Evolutionary conservation across 495 filamentous ascomycete species (phyloP).

Genomic region (Staphylotrichum tortipilum): DNA sequence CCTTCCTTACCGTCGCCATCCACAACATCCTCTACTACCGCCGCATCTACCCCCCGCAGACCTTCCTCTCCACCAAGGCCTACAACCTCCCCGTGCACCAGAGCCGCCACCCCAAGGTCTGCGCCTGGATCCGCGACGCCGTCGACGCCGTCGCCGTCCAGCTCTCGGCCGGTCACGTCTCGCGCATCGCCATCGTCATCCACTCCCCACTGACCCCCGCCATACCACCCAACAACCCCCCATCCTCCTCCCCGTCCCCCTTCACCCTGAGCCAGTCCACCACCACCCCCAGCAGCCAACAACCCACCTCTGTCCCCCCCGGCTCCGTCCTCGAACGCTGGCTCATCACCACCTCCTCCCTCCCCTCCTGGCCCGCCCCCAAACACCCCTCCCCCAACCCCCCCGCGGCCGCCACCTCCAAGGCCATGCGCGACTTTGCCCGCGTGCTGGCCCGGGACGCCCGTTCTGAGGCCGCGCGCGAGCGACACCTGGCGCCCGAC

Average conservation of each 20-base stretch:
- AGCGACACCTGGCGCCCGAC: background rate
- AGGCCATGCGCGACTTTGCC: constrained; percentile 28
- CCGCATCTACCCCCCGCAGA: constrained; percentile 66
- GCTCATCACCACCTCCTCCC: constrained; percentile 71
- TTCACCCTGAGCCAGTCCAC: background rate
- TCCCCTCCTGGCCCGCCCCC: constrained; percentile 55
- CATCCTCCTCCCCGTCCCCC: background rate
- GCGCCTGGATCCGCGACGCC: constrained; percentile 81
- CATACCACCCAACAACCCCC: background rate
- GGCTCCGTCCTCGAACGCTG: constrained; percentile 63
- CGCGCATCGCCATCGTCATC: constrained; percentile 66
- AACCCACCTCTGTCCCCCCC: constrained; percentile 11
- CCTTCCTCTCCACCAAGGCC: constrained; percentile 73
- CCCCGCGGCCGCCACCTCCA: background rate
- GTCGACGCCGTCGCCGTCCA: constrained; percentile 66
- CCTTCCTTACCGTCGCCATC: constrained; percentile 80
- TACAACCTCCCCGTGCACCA: constrained; percentile 89
- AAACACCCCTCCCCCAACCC: background rate
- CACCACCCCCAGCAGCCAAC: background rate
- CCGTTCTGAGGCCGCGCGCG: constrained; percentile 29
- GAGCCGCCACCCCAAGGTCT: constrained; percentile 82
- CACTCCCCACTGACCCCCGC: constrained; percentile 40
- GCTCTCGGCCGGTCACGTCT: constrained; percentile 51
- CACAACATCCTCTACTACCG: constrained; percentile 92
- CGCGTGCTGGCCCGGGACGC: constrained; percentile 33